Base-by-base conservation (phyloP, 1,139 yeast species). In the Zhuliangozyma parablackwelliae region DNA sequence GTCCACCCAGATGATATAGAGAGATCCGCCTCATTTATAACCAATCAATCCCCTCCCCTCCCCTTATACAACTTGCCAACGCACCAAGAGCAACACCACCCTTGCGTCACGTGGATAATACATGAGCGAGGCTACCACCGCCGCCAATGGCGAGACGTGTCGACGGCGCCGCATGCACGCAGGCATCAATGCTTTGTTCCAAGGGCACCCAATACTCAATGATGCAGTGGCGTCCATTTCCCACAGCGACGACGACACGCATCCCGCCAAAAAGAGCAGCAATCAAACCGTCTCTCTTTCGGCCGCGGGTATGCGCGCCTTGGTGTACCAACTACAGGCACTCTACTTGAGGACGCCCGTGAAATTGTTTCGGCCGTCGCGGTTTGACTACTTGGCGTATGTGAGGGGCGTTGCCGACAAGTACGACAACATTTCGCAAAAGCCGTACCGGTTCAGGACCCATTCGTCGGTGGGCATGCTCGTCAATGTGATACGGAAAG, bases 361-460 rank as follows among this genome's bases (percentile, higher is more conserved):
- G 34, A 90, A 90, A 60, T 69, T 90, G 23, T 90, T 90, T 56
- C 69, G 96, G 28, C 97, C 97, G 2, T 82, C 96, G 6, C 65
- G 97, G 35, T 85, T 90, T 44, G 97, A 90, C 57, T 88, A 86
- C 52, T 64, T 87, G 54, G 83, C 85, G 7, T 75, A 80, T 38
- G 78, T 82, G 0, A 57, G 87, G 35, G 75, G 78, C 23, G 54
- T 78, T 26, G 75, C 73, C n/a, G 57, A 68, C 44, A 58, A 59
- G 32, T 63, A 65, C 42, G 76, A 73, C 39, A 75, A 73, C 35
- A 63, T 78, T 11, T 62, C 61, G 30, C 49, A 64, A 21, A 75
- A 78, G 45, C 89, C 92, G 0, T 84, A 84, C 70, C 71, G 72
- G 30, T 68, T 82, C 46, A 63, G 77, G 43, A 82, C 94, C 3